A percentile compares a stretch with the other conserved stretches of the same genome.
phyloP scores from a whole-genome alignment of 192 early-diverging fungal genomes.

The Coemansia sp. region DNA sequence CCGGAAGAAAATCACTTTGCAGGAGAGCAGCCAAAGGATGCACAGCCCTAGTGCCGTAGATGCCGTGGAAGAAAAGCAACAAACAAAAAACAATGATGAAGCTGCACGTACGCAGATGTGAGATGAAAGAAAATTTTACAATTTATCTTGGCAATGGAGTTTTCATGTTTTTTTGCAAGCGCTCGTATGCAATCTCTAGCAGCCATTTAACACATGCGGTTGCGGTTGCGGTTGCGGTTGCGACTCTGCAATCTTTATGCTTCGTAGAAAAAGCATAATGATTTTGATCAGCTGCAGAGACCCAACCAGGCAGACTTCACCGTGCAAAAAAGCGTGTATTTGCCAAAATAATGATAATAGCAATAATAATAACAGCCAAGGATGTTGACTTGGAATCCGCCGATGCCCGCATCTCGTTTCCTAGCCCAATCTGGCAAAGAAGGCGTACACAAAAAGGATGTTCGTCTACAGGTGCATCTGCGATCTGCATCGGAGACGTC shows the following conservation, averaged over 20 bases:
- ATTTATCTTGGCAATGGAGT: not conserved
- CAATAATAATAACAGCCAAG: no score
- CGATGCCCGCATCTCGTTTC: not conserved
- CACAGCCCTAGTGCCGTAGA: not conserved
- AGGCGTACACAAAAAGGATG: not conserved
- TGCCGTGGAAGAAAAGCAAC: not conserved
- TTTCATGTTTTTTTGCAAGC: no score
- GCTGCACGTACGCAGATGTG: no score
- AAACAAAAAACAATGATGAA: not conserved
- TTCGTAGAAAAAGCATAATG: no score
- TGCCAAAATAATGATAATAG: no score
- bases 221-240: not conserved
- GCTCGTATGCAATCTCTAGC: not conserved
- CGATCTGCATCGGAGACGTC: conserved; percentile 6
- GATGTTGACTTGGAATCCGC: not conserved
- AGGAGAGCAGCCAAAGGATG: not conserved
- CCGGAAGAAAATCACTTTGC: not conserved
- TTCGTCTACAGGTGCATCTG: conserved; percentile 1
- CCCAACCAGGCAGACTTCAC: no score
- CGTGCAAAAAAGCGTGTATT: no score
- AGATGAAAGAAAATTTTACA: not conserved
- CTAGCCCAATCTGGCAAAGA: not conserved
- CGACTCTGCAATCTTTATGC: not conserved
- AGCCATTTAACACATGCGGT: not conserved
- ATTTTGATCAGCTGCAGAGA: no score